Conservation (phyloP, 139 green algal genomes). For the Coccomyxa sp. region DNA sequence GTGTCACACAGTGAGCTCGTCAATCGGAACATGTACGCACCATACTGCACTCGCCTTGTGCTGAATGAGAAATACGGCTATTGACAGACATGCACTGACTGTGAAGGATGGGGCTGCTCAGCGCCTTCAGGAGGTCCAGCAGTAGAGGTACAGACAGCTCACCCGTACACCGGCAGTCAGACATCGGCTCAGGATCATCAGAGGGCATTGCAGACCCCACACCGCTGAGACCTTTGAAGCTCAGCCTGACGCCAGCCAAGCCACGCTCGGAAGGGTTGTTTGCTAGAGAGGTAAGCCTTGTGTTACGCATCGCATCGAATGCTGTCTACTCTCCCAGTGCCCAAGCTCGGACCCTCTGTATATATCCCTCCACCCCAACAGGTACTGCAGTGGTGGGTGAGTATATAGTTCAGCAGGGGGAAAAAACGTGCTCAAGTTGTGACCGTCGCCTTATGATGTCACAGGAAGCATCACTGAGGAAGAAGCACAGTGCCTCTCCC, state of each 20-base stretch:
- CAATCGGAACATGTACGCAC: too few relatives aligned
- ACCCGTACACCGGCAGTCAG: not conserved
- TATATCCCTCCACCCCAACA: too few relatives aligned
- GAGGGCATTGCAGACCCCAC: not conserved
- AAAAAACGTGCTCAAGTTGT: too few relatives aligned
- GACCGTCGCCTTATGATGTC: too few relatives aligned
- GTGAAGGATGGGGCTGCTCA: not conserved
- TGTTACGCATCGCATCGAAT: not conserved
- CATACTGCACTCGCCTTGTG: not conserved
- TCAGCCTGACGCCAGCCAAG: not conserved
- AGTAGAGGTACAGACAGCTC: not conserved
- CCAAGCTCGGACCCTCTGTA: not conserved
- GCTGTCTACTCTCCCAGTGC: not conserved
- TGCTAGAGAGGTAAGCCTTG: not conserved
- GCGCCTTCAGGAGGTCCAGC: not conserved
- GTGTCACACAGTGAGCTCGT: not conserved
- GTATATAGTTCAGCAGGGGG: not conserved
- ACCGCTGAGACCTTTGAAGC: not conserved
- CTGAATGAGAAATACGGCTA: not conserved
- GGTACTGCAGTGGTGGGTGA: not conserved
- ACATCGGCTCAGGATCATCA: not conserved
- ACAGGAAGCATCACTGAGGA: too few relatives aligned
- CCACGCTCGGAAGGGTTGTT: not conserved
- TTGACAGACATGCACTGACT: not conserved
- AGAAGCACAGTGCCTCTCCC: too few relatives aligned